Evolutionary conservation across 192 early-diverging fungal genomes (phyloP).

Genomic region (Coemansia sp.): DNA sequence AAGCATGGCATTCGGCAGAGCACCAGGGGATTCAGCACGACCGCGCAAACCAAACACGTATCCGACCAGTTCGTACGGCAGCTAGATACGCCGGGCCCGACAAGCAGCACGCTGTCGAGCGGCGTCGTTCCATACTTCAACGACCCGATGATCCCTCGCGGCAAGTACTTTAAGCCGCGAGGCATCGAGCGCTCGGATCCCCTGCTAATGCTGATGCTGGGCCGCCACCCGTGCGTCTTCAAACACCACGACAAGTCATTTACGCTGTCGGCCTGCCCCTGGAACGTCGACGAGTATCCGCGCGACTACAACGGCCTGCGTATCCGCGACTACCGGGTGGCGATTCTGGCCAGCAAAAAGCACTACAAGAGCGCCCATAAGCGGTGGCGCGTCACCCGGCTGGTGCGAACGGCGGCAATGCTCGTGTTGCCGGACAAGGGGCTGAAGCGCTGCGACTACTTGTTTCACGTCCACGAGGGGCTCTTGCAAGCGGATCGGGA

Average conservation of each 20-base stretch:
- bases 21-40: constrained; percentile 11
- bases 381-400: constrained; percentile 31
- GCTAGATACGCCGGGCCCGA: constrained; percentile 34
- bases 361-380: constrained; percentile 32
- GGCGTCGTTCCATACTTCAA: constrained; percentile 37
- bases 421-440: constrained; percentile 46
- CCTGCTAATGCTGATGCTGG: constrained; percentile 11
- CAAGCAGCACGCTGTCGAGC: constrained; percentile 27
- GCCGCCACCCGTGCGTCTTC: not conserved
- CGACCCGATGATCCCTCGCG: constrained; percentile 43
- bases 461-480: constrained; percentile 18
- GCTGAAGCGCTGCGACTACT: constrained; percentile 39
- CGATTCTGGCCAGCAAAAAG: constrained; percentile 35
- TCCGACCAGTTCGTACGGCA: constrained; percentile 42
- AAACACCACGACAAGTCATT: constrained; percentile 7
- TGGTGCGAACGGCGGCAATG: constrained; percentile 31
- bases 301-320: constrained; percentile 46
- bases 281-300: constrained; percentile 37
- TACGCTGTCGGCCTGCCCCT: constrained; percentile 27
- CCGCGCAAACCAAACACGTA: not conserved
- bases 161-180: constrained; percentile 44
- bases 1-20: no score
- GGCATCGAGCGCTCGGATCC: constrained; percentile 13
- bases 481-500: constrained; percentile 35
- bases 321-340: constrained; percentile 44